Evolutionary conservation across 495 filamentous ascomycete genomes (phyloP), one percentile per base, ranked within the genome.

Genomic region (Hypomontagnella submonticulosa): DNA sequence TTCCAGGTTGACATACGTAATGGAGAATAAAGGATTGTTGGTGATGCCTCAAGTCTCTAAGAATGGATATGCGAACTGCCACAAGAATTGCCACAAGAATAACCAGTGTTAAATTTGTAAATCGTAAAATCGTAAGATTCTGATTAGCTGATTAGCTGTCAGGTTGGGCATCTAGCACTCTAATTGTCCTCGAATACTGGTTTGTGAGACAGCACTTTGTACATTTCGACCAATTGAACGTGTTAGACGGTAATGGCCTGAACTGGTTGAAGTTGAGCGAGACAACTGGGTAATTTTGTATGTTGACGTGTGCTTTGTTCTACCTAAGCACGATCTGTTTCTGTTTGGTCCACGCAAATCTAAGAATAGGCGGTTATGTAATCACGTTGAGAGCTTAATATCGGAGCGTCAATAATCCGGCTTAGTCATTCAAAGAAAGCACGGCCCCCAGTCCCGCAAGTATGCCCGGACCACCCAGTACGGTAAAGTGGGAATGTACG

Each of bases 281-380:
- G 10, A 41, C 10, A 5, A 62, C 13, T 30, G n/a, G n/a, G n/a
- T n/a, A 27, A 27, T 27, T 27, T 33, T 49, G 20, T 19, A 40
- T 23, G 51, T 56, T 50, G 57, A 61, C 56, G 51, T 66, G 63
- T 57, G 48, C 18, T 37, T 46, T 13, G 11, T 46, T 55, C 47
- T 37, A n/a, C 23, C 23, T 27, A 27, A 37, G 38, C 20, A 30
- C 27, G n/a, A 41, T 10, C 10, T 13, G 32, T 40, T 38, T 50
- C 9, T 23, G 20, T 27, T 23, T 27, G 23, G 23, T n/a, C n/a
- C n/a, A n/a, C n/a, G n/a, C n/a, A n/a, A n/a, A n/a, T n/a, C n/a
- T n/a, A n/a, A n/a, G n/a, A n/a, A 46, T 20, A 20, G 12, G 1
- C 16, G 7, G 34, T 37, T 58, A 65, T 46, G 18, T 64, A 64